Evolutionary conservation across 164 flowering plant species (phyloP).

Genomic region (Vitis rupestris): DNA sequence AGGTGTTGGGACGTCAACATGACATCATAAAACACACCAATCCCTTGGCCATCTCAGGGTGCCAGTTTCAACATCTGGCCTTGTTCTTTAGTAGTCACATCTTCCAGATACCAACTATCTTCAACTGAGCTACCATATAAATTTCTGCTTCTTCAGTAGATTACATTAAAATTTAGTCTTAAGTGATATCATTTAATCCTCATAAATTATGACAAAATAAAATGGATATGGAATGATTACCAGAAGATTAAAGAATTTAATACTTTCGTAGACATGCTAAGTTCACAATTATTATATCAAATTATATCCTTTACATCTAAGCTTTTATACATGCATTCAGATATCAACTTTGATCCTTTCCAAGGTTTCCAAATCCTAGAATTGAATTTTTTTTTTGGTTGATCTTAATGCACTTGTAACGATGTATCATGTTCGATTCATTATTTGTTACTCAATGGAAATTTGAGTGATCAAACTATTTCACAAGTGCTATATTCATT

Average conservation of each 20-base stretch:
- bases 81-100: no score
- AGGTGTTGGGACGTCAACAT: no score
- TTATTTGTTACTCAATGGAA: neutral
- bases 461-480: neutral
- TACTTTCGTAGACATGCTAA: neutral
- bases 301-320: neutral
- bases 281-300: neutral
- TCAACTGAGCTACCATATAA: no score
- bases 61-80: no score
- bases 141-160: no score
- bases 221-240: neutral
- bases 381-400: no score
- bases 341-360: neutral
- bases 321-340: conserved; percentile 1
- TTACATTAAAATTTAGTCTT: no score
- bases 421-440: neutral
- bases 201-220: neutral
- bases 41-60: no score
- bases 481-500: conserved; percentile 15
- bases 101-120: no score
- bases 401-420: neutral
- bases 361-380: neutral
- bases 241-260: neutral
- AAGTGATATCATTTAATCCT: no score
- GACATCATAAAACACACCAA: no score